Base-by-base conservation (phyloP, 2,329 filamentous ascomycete species). In the Cercospora nicotianae region DNA sequence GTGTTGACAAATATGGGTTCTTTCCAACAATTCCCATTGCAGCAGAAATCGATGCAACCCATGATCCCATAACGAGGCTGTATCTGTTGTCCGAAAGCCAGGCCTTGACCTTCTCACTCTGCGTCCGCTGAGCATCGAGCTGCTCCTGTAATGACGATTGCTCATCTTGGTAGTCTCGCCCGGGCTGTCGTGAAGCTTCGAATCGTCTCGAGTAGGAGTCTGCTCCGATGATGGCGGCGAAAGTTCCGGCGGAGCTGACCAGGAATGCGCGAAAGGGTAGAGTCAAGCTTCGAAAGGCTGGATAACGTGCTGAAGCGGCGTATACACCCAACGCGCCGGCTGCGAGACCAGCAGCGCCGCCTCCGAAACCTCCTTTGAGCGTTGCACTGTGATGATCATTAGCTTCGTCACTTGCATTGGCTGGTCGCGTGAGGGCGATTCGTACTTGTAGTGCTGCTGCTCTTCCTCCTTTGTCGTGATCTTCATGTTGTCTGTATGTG, bases 401-500 rank as follows among this genome's bases (percentile, higher is more conserved):
- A 70, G 70, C 60, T 48, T 63, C 45, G 16, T 33, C 26, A 8
- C 66, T 42, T 23, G 33, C 59, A 26, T 51, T 33, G 20, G 48
- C 28, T 59, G 62, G 26, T 64, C 67, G 64, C 58, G 65, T 67
- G 64, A 31, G 42, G 10, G 28, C 48, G 30, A 4, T 18, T 72
- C 82, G 61, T 81, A 89, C 87, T 85, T 83, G 87, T 96, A 97
- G 86, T 97, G 94, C 64, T 87, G 91, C 69, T 85, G 80, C 83
- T 97, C 94, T 83, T 97, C 92, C 87, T 97, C 93, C 80, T 94
- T 93, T 75, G 91, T 96, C 79, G 98, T 87, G 78, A 98, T 85
- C 90, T 97, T 98, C 95, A 98, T 99, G 71, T 60, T 75, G 65
- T 26, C 61, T 85, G 81, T 31, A 31, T 23, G 45, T 4, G 12